A percentile compares a stretch with the other conserved stretches of the same genome.
Evolutionary conservation across 2,329 filamentous ascomycete genomes (phyloP).

Genomic region (Drechslerella coelobrocha): DNA sequence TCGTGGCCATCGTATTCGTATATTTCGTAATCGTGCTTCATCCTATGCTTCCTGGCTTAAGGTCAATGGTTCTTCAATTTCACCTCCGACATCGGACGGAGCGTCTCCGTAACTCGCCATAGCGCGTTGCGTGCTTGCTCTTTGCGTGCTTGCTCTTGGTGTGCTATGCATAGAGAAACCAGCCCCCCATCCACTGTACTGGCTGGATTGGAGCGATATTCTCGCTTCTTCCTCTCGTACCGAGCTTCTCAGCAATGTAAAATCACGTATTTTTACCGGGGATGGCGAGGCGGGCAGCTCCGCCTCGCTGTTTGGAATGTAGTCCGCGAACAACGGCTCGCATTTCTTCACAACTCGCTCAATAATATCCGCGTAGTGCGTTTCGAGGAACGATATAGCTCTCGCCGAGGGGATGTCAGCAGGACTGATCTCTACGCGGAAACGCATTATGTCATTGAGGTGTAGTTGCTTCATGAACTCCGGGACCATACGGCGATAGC

Average conservation of each 20-base stretch:
- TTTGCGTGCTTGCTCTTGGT: neutral
- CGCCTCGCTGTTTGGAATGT: neutral
- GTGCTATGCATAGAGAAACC: neutral
- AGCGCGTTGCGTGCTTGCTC: too few species aligned
- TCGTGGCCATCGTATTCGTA: neutral
- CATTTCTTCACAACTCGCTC: conserved; percentile 12
- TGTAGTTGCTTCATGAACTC: conserved; percentile 22
- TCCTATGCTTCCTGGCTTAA: neutral
- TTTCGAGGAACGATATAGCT: conserved; percentile 25
- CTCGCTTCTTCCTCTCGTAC: neutral
- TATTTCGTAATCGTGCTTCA: neutral
- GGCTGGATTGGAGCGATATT: neutral
- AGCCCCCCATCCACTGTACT: neutral
- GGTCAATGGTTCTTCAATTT: too few species aligned
- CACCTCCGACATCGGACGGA: too few species aligned
- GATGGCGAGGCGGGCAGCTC: neutral
- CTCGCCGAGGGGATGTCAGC: conserved; percentile 26
- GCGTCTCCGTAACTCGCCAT: too few species aligned
- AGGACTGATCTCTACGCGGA: conserved; percentile 25
- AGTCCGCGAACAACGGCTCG: conserved; percentile 19
- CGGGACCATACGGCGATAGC: conserved; percentile 2
- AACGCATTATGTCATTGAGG: conserved; percentile 23
- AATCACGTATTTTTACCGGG: neutral
- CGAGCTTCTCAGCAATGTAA: neutral
- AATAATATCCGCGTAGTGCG: conserved; percentile 27